These are phyloP conservation scores for Colletotrichum destructivum DNA, from an alignment of 2,329 filamentous ascomycete genomes.

Conservation along the genomic window DNA sequence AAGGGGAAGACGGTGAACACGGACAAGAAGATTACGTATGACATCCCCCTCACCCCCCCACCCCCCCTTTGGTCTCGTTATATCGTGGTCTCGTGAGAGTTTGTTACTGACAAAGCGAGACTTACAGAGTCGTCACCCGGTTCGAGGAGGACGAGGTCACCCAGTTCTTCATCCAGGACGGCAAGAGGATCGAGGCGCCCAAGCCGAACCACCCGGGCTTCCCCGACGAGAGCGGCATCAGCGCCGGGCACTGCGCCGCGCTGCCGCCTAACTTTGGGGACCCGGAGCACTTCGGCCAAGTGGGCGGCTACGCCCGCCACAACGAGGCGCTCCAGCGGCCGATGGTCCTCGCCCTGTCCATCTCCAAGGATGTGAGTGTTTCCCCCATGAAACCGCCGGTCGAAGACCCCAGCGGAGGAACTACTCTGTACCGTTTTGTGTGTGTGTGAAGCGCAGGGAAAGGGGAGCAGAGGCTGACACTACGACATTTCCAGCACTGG, in stretches of 20 bases:
- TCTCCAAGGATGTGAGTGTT: constrained; percentile 33
- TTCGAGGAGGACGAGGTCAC: constrained; percentile 67
- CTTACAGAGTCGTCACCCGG: constrained; percentile 70
- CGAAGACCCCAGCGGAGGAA: no score
- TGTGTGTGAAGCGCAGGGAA: background rate
- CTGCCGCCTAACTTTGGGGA: background rate
- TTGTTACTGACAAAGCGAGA: no score
- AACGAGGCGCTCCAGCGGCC: constrained; percentile 5
- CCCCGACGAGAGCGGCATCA: constrained; percentile 3
- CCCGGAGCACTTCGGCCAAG: background rate
- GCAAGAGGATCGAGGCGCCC: constrained; percentile 64
- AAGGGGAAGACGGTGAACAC: constrained; percentile 70
- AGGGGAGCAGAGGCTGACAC: background rate
- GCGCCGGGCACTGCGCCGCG: background rate
- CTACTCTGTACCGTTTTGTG: no score
- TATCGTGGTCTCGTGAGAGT: background rate
- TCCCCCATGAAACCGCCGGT: no score
- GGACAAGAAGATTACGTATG: constrained; percentile 64
- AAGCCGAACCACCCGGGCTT: constrained; percentile 45
- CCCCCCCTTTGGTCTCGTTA: no score
- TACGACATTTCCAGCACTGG: constrained; percentile 8
- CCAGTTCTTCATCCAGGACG: constrained; percentile 74
- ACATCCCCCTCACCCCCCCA: background rate
- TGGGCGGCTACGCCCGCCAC: constrained; percentile 13
- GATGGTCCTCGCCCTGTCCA: constrained; percentile 37